Percentiles rank a stretch among this genome's conserved stretches.
phyloP scores from a whole-genome alignment of 2,329 filamentous ascomycete genomes.

The Xylaria sp. region DNA sequence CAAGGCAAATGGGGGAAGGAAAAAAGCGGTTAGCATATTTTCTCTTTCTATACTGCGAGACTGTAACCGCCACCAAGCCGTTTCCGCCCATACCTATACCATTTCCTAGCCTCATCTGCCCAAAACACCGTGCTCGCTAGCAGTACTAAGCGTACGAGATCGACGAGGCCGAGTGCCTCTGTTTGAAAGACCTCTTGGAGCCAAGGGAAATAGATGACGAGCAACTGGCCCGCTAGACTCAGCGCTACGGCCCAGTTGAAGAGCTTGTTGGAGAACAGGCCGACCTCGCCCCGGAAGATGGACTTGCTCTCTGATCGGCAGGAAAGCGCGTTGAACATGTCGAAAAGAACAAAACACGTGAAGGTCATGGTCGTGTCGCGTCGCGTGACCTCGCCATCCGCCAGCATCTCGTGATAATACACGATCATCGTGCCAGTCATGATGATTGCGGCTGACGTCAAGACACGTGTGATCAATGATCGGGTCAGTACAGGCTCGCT shows the following conservation, averaged over 20 bases:
- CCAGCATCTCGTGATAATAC: constrained; percentile 89
- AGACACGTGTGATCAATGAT: constrained; percentile 79
- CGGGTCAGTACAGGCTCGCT: constrained; percentile 90
- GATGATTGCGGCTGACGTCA: constrained; percentile 87
- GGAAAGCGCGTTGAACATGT: constrained; percentile 98
- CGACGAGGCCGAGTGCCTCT: constrained; percentile 76
- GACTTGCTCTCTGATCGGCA: constrained; percentile 93
- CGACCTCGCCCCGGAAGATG: constrained; percentile 82
- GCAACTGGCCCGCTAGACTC: constrained; percentile 81
- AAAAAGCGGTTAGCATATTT: neutral
- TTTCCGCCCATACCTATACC: constrained; percentile 65
- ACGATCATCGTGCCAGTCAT: constrained; percentile 91
- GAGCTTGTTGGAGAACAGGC: constrained; percentile 83
- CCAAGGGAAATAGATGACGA: constrained; percentile 94
- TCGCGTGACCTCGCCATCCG: constrained; percentile 80
- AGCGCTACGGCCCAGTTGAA: constrained; percentile 96
- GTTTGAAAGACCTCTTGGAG: constrained; percentile 96
- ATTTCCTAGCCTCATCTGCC: constrained; percentile 92
- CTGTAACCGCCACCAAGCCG: constrained; percentile 67
- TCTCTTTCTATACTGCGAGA: constrained; percentile 60
- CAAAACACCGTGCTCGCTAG: constrained; percentile 93
- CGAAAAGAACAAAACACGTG: constrained; percentile 97
- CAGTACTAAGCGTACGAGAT: constrained; percentile 73
- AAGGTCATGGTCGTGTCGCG: constrained; percentile 99
- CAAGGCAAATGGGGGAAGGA: neutral